Conservation (phyloP, 1,284 basidiomycete genomes). For the Rhodotorula sp. region DNA sequence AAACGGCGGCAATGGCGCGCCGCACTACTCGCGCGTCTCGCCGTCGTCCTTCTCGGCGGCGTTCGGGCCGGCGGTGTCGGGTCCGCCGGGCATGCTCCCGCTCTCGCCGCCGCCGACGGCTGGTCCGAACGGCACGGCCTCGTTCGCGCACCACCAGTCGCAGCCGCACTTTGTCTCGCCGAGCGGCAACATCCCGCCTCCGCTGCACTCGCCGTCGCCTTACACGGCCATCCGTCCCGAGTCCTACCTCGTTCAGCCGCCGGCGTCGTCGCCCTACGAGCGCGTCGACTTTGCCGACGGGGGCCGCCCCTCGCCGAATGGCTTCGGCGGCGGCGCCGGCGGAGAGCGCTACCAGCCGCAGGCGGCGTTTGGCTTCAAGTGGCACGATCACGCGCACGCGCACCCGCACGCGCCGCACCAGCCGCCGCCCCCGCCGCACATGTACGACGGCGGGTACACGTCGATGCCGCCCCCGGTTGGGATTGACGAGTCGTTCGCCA, state of each 20-base stretch:
- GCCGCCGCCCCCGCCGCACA: neutral
- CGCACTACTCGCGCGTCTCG: slow-evolving; percentile 37
- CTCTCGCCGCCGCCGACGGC: slow-evolving; percentile 40
- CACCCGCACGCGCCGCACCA: too few species aligned
- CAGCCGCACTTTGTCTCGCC: slow-evolving; percentile 4
- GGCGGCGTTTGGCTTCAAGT: slow-evolving; percentile 7
- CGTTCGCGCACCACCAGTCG: slow-evolving; percentile 16
- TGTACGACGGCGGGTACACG: slow-evolving; percentile 12
- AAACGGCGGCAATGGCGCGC: slow-evolving; percentile 2
- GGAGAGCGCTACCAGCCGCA: slow-evolving; percentile 3
- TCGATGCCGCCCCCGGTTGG: slow-evolving; percentile 2
- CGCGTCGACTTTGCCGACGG: slow-evolving; percentile 40
- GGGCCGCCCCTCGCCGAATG: slow-evolving; percentile 15
- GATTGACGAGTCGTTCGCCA: slow-evolving; percentile 30
- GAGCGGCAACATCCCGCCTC: neutral
- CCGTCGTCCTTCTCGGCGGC: slow-evolving; percentile 39
- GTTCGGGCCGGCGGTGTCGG: slow-evolving; percentile 8
- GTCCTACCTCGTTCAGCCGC: slow-evolving; percentile 31
- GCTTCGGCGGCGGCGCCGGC: neutral
- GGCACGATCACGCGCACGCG: slow-evolving; percentile 1
- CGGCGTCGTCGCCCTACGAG: slow-evolving; percentile 32
- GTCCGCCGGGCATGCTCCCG: slow-evolving; percentile 21
- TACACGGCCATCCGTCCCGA: slow-evolving; percentile 34
- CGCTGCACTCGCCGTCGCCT: slow-evolving; percentile 11
- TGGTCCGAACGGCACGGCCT: slow-evolving; percentile 8